These are phyloP conservation scores for Candida coquimbonensis DNA, from an alignment of 805 yeast species.

Conservation along the genomic window DNA sequence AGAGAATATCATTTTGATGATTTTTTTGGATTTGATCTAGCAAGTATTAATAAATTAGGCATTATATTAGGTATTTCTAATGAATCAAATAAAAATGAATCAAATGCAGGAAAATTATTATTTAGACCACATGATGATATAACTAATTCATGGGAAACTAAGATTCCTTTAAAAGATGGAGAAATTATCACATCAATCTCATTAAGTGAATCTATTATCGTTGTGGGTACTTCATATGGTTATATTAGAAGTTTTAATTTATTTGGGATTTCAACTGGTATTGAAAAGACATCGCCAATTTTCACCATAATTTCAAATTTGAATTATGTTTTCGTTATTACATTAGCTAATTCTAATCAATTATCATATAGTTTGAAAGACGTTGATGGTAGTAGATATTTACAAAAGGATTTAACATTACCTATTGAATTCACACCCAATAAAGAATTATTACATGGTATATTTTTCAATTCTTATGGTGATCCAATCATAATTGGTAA, in stretches of 20 bases:
- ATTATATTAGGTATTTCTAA: slow-evolving; percentile 51
- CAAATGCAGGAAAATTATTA: slow-evolving; percentile 38
- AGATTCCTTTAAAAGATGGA: slow-evolving; percentile 39
- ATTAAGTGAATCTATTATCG: slow-evolving; percentile 51
- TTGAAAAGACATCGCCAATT: slow-evolving; percentile 68
- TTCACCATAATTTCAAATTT: slow-evolving; percentile 38
- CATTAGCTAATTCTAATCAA: slow-evolving; percentile 24
- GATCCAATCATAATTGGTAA: slow-evolving; percentile 87
- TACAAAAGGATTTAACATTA: slow-evolving; percentile 38
- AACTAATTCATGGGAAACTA: slow-evolving; percentile 65
- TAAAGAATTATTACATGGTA: slow-evolving; percentile 40
- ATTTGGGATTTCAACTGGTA: slow-evolving; percentile 63
- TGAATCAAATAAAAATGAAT: slow-evolving; percentile 21
- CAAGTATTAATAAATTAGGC: slow-evolving; percentile 64
- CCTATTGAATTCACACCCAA: slow-evolving; percentile 29
- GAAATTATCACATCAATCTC: slow-evolving; percentile 68
- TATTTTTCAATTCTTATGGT: slow-evolving; percentile 83
- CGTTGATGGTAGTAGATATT: slow-evolving; percentile 40
- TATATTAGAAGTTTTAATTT: slow-evolving; percentile 63
- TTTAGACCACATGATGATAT: slow-evolving; percentile 65
- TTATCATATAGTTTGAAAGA: slow-evolving; percentile 37
- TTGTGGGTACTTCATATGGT: slow-evolving; percentile 73
- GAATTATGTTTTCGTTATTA: slow-evolving; percentile 25
- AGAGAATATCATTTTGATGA: slow-evolving; percentile 86
- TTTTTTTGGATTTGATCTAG: slow-evolving; percentile 60